Base-by-base conservation (phyloP, 192 early-diverging fungal genomes). In the Coemansia sp. region DNA sequence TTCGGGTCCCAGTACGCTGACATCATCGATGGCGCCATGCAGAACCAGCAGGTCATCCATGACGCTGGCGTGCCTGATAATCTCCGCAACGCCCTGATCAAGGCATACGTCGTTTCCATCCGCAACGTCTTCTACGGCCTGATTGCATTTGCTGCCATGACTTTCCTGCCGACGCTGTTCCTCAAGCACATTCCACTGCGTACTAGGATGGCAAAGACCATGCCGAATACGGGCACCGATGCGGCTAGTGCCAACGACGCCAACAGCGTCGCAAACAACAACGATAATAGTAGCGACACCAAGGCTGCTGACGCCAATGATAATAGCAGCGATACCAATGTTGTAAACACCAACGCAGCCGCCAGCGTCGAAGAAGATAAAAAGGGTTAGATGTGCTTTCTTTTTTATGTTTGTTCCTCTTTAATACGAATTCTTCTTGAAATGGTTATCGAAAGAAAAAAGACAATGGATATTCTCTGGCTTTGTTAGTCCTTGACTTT, bases 41-140 rank as follows among this genome's bases (percentile, higher is more conserved):
- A 75, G 36, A 79, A 71, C 62, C 71, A 53, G 14, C 58, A 70
- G 23, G 43, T 68, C 9, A 74, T 79, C 46, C 42, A 69, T 40
- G 57, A 42, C 9, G 29, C 36, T 29, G 49, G 36, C 1, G 70
- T 85, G 10, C 82, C 84, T 0, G 53, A 22, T 6, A 69, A 71
- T 22, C 52, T 82, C 33, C 69, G 69, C 42, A 6, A 9, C 0
- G 59, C 69, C 4, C 71, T 87, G 10, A 63, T 86, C 20, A 59
- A 50, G 2, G 83, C 82, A 6, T 87, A 86, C 65, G 85, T 83
- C 23, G 29, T 41, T 9, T 69, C 81, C 13, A 68, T 89, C 58
- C 74, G 84, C 34, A 55, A 55, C 4, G 74, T 82, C 14, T 85
- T 76, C 66, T 70, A 74, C 49, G 71, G 73, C 38, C 65, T 84